Evolutionary conservation across 495 filamentous ascomycete species (phyloP), one percentile per base, ranked within the genome.

Genomic region (Penicillium silybi): DNA sequence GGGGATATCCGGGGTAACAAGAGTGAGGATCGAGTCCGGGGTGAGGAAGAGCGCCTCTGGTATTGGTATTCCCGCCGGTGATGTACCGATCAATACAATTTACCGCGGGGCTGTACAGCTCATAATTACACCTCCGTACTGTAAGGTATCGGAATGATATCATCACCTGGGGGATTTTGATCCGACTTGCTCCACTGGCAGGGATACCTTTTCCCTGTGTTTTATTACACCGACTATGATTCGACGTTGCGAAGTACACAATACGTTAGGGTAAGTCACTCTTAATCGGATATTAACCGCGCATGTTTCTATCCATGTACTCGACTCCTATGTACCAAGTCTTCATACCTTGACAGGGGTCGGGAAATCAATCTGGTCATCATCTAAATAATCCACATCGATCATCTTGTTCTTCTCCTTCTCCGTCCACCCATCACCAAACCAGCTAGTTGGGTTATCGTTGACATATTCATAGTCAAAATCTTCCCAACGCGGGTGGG

Each of bases 371-470:
- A 72, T 42, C 40, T 69, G 63, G n/a, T 71, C 66, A 43, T 72
- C 68, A 44, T 72, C 61, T 19, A 74, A 46, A 42, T 74, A 75
- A 50, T 73, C 53, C 2, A 75, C 69, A 35, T 65, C 58, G 54
- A 72, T 65, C 18, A 16, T 47, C 15, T 67, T 52, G 39, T 64
- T 49, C 45, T 65, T 70, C 50, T 76, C 71, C 34, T 70, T 66
- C 34, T 65, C 59, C 2, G 71, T 73, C 70, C 70, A 74, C 0
- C 70, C 73, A 53, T 76, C 66, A 1, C 73, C 73, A 13, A 76
- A 46, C 71, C 71, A 76, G 10, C 64, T 63, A 29, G 60, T 64
- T 0, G 64, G 58, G 19, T 73, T 72, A 34, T 68, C 57, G 34
- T 65, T 61, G 17, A 71, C 53, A 44, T 75, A 74, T 39, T 69